phyloP scores from a whole-genome alignment of 768 basidiomycete genomes.

The Termitomyces sp. region DNA sequence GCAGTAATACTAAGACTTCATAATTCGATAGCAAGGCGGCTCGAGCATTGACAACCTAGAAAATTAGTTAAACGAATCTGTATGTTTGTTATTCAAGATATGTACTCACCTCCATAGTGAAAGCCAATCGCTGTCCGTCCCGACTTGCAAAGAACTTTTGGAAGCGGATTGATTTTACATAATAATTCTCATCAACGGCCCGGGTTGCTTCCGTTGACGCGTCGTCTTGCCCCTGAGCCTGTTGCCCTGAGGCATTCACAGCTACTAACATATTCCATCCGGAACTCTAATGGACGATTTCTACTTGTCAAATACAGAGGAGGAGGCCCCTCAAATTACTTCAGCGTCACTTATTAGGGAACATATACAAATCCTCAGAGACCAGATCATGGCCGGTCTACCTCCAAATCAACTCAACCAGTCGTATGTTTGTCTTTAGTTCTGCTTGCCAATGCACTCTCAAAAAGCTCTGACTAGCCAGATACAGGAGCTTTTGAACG shows the following conservation, averaged over 20 bases:
- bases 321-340: background rate
- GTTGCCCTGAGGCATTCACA: background rate
- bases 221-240: background rate
- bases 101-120: conserved; percentile 5
- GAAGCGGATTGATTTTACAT: background rate
- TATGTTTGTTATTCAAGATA: background rate
- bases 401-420: conserved; percentile 13
- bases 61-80: background rate
- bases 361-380: conserved; percentile 11
- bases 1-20: conserved; percentile 79
- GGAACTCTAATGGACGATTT: conserved; percentile 14
- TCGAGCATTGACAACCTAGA: conserved; percentile 64
- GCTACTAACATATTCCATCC: too few relatives aligned
- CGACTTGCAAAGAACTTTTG: too few relatives aligned
- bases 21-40: conserved; percentile 84
- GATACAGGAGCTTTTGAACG: conserved; percentile 36
- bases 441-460: background rate
- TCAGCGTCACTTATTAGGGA: conserved; percentile 7
- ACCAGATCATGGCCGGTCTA: conserved; percentile 9
- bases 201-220: background rate
- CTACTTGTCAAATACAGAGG: conserved; percentile 8
- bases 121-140: background rate
- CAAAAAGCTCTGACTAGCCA: conserved; percentile 23
- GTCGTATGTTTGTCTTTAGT: conserved; percentile 11
- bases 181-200: background rate